Evolutionary conservation across 495 filamentous ascomycete species (phyloP).

Genomic region (Penicillium dipodomyicola): DNA sequence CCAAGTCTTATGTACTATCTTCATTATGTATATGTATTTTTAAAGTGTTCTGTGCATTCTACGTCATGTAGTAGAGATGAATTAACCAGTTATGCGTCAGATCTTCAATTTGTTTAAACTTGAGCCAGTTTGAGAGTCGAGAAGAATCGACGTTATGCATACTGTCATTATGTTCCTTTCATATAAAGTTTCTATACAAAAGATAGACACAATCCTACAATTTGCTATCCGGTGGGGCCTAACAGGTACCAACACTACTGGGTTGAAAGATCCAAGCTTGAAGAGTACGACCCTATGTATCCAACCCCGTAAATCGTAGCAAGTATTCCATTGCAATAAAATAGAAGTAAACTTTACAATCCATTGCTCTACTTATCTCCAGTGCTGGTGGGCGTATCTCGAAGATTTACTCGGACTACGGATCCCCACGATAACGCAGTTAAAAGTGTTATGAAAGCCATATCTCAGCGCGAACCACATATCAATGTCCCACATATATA

Average conservation of each 20-base stretch:
- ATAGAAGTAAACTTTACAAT: background rate
- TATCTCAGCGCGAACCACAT: background rate
- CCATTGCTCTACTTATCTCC: slow-evolving; percentile 13
- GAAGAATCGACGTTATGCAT: background rate
- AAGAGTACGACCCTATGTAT: background rate
- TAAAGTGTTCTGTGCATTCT: too few relatives aligned
- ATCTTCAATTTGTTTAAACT: too few relatives aligned
- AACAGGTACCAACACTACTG: background rate
- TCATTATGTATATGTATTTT: too few relatives aligned
- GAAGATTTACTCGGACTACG: slow-evolving; percentile 19
- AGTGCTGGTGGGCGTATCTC: slow-evolving; percentile 13
- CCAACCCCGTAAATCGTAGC: background rate
- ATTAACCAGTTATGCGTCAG: too few relatives aligned
- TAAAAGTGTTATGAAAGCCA: slow-evolving; percentile 5
- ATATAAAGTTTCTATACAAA: background rate
- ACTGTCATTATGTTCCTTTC: background rate
- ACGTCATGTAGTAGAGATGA: too few relatives aligned
- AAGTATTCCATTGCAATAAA: background rate
- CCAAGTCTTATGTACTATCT: too few relatives aligned
- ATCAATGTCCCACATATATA: background rate
- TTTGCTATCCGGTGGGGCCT: background rate
- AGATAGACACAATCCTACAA: background rate
- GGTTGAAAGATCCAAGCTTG: background rate
- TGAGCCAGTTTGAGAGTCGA: background rate
- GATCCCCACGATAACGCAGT: slow-evolving; percentile 22